Conservation (phyloP, 805 yeast species). For the Yarrowia osloensis region DNA sequence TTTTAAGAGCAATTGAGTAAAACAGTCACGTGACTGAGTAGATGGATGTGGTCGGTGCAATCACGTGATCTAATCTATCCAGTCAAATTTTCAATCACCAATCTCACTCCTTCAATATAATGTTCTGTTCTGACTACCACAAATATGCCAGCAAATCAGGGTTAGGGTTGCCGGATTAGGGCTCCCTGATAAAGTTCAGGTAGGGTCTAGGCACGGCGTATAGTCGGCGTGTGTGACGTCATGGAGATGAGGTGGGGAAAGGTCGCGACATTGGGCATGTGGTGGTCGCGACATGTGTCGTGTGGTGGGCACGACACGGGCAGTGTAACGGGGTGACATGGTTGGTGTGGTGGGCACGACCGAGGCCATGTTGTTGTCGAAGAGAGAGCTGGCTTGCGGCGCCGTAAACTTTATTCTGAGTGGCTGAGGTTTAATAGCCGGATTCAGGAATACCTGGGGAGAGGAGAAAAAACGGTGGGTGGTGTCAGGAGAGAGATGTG, state of each 20-base stretch:
- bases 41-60: no score
- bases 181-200: background rate
- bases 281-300: background rate
- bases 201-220: constrained; percentile 26
- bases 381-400: background rate
- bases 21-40: no score
- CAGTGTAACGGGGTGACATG: background rate
- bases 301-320: background rate
- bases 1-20: background rate
- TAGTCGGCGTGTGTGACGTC: constrained; percentile 15
- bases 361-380: background rate
- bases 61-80: no score
- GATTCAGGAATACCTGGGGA: background rate
- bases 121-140: background rate
- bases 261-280: background rate
- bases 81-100: no score
- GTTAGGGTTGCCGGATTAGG: background rate
- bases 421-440: constrained; percentile 2
- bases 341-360: background rate
- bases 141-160: background rate
- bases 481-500: background rate
- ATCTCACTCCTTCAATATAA: no score
- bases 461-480: background rate
- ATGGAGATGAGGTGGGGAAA: background rate
- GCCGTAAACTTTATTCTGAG: background rate